Conservation (phyloP, 1,284 basidiomycete genomes). For the Ustanciosporium gigantosporum region DNA sequence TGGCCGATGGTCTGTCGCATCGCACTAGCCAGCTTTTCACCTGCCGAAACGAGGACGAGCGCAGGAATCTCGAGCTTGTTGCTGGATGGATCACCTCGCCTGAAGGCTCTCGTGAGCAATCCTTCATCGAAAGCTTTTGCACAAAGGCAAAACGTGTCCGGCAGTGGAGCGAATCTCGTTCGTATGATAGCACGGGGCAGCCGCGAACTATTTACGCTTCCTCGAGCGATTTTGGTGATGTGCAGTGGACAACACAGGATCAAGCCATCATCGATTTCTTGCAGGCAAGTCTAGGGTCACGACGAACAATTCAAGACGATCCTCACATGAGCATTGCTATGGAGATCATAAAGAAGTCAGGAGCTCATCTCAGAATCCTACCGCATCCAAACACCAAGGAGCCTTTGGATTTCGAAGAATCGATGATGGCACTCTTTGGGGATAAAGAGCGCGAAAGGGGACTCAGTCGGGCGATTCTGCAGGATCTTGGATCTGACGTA, state of each 20-base stretch:
- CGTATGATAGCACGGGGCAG: conserved; percentile 68
- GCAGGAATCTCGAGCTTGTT: conserved; percentile 68
- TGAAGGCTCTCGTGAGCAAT: conserved; percentile 12
- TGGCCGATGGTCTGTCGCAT: conserved; percentile 69
- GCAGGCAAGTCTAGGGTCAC: conserved; percentile 68
- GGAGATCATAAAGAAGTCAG: conserved; percentile 70
- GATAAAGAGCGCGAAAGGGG: background rate
- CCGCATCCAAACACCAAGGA: conserved; percentile 13
- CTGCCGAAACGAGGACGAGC: conserved; percentile 71
- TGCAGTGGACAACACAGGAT: conserved; percentile 69
- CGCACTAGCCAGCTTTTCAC: conserved; percentile 69
- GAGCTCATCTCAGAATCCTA: conserved; percentile 36
- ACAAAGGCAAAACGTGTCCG: conserved; percentile 51
- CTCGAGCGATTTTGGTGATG: background rate
- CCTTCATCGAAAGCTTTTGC: conserved; percentile 53
- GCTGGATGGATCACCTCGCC: conserved; percentile 65
- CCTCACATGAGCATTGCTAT: conserved; percentile 68
- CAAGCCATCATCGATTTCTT: conserved; percentile 72
- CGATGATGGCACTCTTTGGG: conserved; percentile 2
- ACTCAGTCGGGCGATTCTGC: conserved; percentile 10
- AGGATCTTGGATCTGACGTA: conserved; percentile 15
- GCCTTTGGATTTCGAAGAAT: conserved; percentile 5
- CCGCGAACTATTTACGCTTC: conserved; percentile 61
- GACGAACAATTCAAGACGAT: conserved; percentile 70
- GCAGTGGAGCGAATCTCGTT: conserved; percentile 58